These are phyloP conservation scores for Aspergillus coremiiformis DNA, from an alignment of 495 filamentous ascomycete species.

Conservation along the genomic window DNA sequence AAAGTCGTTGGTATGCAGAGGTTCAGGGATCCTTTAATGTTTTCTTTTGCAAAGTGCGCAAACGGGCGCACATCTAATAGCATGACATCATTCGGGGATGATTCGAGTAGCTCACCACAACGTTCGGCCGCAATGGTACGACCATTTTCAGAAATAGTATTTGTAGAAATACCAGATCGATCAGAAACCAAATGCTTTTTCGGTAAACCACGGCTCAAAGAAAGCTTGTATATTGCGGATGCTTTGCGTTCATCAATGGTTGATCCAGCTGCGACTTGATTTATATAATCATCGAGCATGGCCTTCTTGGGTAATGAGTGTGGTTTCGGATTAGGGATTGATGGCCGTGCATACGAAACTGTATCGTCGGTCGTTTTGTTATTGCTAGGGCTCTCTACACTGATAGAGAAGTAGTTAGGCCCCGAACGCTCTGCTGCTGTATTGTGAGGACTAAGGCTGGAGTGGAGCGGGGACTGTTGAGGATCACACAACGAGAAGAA, in stretches of 20 bases:
- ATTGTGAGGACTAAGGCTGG: constrained; percentile 33
- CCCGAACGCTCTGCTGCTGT: constrained; percentile 46
- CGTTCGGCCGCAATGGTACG: constrained; percentile 50
- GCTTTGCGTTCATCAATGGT: constrained; percentile 16
- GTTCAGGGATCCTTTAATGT: constrained; percentile 74
- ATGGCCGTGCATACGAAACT: constrained; percentile 59
- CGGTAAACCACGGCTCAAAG: constrained; percentile 13
- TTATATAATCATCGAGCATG: constrained; percentile 67
- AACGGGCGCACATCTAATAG: constrained; percentile 86
- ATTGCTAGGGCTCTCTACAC: constrained; percentile 52
- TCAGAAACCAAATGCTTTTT: not conserved
- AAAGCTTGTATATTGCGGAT: constrained; percentile 16
- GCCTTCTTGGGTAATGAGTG: constrained; percentile 65
- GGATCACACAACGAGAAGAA: constrained; percentile 25
- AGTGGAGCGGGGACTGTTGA: constrained; percentile 34
- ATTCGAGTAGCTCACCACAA: constrained; percentile 59
- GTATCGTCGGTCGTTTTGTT: constrained; percentile 64
- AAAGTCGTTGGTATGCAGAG: constrained; percentile 94
- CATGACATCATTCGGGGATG: constrained; percentile 50
- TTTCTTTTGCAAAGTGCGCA: constrained; percentile 67
- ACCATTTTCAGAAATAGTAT: not conserved
- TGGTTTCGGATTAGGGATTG: constrained; percentile 58
- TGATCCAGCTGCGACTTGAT: constrained; percentile 31
- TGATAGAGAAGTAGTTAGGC: constrained; percentile 77
- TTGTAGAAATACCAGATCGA: not conserved